Evolutionary conservation across 2,329 filamentous ascomycete genomes (phyloP).

Genomic region (Colletotrichum chlorophyti): DNA sequence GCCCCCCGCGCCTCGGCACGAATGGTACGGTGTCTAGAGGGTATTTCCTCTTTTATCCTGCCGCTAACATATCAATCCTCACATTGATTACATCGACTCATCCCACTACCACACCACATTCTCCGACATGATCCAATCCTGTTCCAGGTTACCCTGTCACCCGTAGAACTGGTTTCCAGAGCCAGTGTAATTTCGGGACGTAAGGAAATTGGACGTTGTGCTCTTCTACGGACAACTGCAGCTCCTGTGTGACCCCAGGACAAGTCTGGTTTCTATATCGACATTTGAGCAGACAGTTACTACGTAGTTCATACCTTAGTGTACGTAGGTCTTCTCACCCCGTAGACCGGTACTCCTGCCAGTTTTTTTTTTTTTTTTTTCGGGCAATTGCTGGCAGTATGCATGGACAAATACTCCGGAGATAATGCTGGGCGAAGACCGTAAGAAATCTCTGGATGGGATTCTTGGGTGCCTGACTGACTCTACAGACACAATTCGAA

Average conservation of each 20-base stretch:
- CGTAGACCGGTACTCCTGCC: too few relatives aligned
- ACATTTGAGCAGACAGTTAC: too few relatives aligned
- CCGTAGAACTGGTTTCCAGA: background rate
- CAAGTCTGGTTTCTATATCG: too few relatives aligned
- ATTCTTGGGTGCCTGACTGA: background rate
- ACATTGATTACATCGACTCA: constrained; percentile 6
- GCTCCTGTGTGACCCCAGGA: constrained; percentile 11
- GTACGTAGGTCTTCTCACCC: too few relatives aligned
- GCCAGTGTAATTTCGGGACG: background rate
- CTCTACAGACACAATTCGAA: too few relatives aligned
- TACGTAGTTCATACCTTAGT: too few relatives aligned
- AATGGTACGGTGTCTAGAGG: background rate
- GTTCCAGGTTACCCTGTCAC: background rate
- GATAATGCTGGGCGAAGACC: too few relatives aligned
- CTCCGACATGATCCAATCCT: background rate
- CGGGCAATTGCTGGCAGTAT: too few relatives aligned
- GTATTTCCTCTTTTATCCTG: background rate
- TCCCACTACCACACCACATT: constrained; percentile 22
- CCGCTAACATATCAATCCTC: background rate
- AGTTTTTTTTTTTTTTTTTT: too few relatives aligned
- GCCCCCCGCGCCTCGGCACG: background rate
- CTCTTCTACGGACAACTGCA: background rate
- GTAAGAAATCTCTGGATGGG: too few relatives aligned
- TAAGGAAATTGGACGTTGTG: too few relatives aligned
- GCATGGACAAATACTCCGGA: too few relatives aligned